Evolutionary conservation across 2,329 filamentous ascomycete genomes (phyloP), one percentile per base, ranked within the genome.

Genomic region (Exophiala lecanii-corni): DNA sequence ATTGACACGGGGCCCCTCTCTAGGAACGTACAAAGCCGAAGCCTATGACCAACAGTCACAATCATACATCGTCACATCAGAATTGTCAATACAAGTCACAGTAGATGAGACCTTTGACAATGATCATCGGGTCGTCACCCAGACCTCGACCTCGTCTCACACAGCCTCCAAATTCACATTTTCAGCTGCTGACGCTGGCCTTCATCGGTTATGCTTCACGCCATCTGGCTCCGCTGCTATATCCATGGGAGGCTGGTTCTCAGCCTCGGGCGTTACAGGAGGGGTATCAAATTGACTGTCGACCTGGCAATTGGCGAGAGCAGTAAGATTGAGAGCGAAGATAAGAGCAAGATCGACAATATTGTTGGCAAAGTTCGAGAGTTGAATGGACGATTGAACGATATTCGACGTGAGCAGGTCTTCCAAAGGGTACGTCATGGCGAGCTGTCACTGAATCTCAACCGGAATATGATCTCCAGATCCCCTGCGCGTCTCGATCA

Each of bases 41-140:
- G 85, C 94, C 65, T 92, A 80, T 72, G 82, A 92, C 66, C 78
- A 86, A 45, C 71, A 81, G 55, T 69, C 73, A 44, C 77, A 79
- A 55, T 64, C 70, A 39, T 97, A 87, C 79, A 68, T 74, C 40
- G 74, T 83, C 61, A 86, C 92, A 64, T 75, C 81, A 52, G 82
- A 82, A 53, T 73, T 94, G 50, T 83, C 78, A 69, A 84, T 97
- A 64, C 86, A 82, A 70, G 94, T 97, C 59, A 89, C 87, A 12
- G 91, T 97, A 45, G 89, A 96, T 57, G 92, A 98, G 74, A 78
- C 84, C 60, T 98, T 98, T 69, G 89, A 97, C 76, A 91, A 94
- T 68, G 84, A 97, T 73, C 92, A 98, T 78, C 89, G 89, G 52
- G 86, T 98, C 50, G 86, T 97, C 51, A 55, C 47, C 2, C 55